Evolutionary conservation across 2,329 filamentous ascomycete genomes (phyloP), one percentile per base, ranked within the genome.

Genomic region (Neophaeococcomyces aloes): DNA sequence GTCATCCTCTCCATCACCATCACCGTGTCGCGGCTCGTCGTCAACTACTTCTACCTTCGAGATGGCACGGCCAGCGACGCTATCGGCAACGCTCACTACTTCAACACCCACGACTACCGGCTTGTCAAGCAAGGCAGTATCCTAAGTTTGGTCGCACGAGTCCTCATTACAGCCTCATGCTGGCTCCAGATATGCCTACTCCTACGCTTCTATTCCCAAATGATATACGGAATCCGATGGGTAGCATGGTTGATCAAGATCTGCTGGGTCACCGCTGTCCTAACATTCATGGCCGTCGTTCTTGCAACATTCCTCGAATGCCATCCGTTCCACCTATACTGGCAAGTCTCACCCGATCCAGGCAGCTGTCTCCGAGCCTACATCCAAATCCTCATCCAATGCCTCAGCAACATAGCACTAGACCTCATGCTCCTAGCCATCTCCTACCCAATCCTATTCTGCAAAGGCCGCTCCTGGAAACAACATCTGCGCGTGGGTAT

Each of bases 251-350:
- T 58, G 14, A 55, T 61, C 7, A 42, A 49, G 23, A 33, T 42
- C 2, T 61, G 55, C 34, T 56, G 59, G 40, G 31, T 52, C 10
- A n/a, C 58, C 8, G 57, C 64, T 21, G 53, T 57, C 25, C 45
- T 45, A 7, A 59, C 60, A 3, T 63, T 62, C 37, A 43, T 59
- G 21, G 51, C 54, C 7, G 58, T 61, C 32, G 57, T 63, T 32
- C 55, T 62, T 29, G 49, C 54, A 7, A 62, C 58, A 2, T 61
- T 65, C 45, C 52, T 52, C 45, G 62, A 65, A 51, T 65, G 62
- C 47, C 48, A 65, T 10, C 72, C 73, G 2, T 69, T 76, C 51
- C 53, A 61, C 37, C 68, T 74, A 42, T 76, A 77, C 57, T 78
- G 72, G 72, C 72, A 75, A 54, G 69, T 77, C 41, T 52, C 68